phyloP scores from a whole-genome alignment of 495 filamentous ascomycete genomes.

The Xylaria sp. region DNA sequence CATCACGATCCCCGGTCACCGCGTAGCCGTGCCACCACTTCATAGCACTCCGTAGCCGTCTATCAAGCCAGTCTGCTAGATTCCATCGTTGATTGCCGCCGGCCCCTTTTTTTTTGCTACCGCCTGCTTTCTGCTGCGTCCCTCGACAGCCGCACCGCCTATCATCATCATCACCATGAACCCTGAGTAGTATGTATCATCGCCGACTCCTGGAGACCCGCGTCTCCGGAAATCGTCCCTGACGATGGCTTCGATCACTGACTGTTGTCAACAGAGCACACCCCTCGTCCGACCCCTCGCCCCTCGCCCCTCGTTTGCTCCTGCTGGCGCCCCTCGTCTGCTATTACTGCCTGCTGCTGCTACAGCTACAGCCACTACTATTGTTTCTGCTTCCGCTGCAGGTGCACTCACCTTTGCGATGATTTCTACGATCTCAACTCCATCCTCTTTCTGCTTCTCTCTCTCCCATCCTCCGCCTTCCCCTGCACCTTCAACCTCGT shows the following conservation, averaged over 20 bases:
- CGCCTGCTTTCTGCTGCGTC: constrained; percentile 25
- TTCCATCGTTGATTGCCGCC: constrained; percentile 16
- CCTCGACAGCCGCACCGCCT: constrained; percentile 33
- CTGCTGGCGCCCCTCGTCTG: constrained; percentile 22
- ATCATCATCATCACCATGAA: constrained; percentile 85
- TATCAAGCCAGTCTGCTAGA: constrained; percentile 20
- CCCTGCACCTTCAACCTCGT: not conserved
- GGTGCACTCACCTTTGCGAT: constrained; percentile 8
- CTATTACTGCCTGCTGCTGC: not conserved
- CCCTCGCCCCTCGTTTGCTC: constrained; percentile 26
- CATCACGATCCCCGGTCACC: constrained; percentile 25
- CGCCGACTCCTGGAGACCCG: constrained; percentile 28
- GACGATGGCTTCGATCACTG: constrained; percentile 29
- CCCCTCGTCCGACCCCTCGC: constrained; percentile 27
- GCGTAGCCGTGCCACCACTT: constrained; percentile 15
- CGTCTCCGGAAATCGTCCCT: constrained; percentile 20
- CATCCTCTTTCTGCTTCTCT: not conserved
- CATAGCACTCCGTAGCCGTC: constrained; percentile 20
- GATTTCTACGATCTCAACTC: not conserved
- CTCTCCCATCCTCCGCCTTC: constrained; percentile 8
- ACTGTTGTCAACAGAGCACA: constrained; percentile 40
- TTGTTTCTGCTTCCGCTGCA: constrained; percentile 8
- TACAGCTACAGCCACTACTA: too few species aligned
- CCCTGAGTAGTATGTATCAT: constrained; percentile 84
- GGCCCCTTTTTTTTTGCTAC: constrained; percentile 28